These are phyloP conservation scores for Coemansia sp. DNA, from an alignment of 192 early-diverging fungal genomes.

Conservation along the genomic window DNA sequence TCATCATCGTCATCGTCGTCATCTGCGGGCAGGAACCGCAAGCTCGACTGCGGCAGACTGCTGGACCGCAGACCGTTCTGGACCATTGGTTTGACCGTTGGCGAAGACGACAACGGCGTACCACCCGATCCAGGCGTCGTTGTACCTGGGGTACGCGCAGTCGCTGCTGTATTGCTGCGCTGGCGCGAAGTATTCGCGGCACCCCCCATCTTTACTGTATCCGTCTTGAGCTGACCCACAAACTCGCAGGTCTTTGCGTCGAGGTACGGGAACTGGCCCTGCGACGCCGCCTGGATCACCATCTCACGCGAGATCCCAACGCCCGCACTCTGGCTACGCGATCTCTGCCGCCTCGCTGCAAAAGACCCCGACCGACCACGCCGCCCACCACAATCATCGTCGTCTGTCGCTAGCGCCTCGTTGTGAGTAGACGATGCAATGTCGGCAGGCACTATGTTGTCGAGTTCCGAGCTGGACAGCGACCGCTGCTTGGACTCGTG, in stretches of 20 bases:
- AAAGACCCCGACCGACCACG: constrained; percentile 23
- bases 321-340: constrained; percentile 50
- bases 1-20: constrained; percentile 1
- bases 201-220: constrained; percentile 36
- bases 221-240: constrained; percentile 50
- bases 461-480: constrained; percentile 47
- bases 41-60: constrained; percentile 15
- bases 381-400: not conserved
- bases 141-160: no score
- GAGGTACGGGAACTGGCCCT: constrained; percentile 50
- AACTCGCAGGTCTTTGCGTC: constrained; percentile 53
- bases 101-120: not conserved
- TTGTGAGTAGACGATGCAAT: no score
- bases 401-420: not conserved
- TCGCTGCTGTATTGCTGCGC: constrained; percentile 23
- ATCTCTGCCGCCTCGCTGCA: constrained; percentile 32
- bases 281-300: constrained; percentile 49
- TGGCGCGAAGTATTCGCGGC: constrained; percentile 21
- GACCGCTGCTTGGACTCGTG: constrained; percentile 49
- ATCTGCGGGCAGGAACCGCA: constrained; percentile 18
- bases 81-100: constrained; percentile 5
- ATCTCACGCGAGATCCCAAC: constrained; percentile 50
- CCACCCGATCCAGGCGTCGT: no score
- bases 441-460: constrained; percentile 39
- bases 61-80: constrained; percentile 4